Evolutionary conservation across 768 basidiomycete genomes (phyloP).

Genomic region (Tephrocybe sp.): DNA sequence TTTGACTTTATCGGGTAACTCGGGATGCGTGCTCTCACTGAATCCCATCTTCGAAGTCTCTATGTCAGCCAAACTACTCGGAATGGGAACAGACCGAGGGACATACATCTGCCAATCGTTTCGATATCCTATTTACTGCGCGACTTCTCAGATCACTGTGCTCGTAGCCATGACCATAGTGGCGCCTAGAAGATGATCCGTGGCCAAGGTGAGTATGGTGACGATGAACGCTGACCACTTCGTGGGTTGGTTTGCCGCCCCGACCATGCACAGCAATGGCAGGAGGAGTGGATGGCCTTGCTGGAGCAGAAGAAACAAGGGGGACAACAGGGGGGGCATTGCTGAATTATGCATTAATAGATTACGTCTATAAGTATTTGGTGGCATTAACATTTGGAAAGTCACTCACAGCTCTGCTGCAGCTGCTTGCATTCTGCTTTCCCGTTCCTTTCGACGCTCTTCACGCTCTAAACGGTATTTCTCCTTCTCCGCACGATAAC

Average conservation of each 20-base stretch:
- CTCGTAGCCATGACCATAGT: constrained; percentile 13
- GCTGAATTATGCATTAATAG: no score
- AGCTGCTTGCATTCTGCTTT: constrained; percentile 18
- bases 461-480: constrained; percentile 62
- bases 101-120: constrained; percentile 65
- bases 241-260: constrained; percentile 59
- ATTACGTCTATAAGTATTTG: no score
- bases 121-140: constrained; percentile 50
- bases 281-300: constrained; percentile 11
- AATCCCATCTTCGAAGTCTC: constrained; percentile 68
- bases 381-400: no score
- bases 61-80: constrained; percentile 9
- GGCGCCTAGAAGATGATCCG: constrained; percentile 25
- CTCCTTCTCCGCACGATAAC: constrained; percentile 72
- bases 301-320: neutral
- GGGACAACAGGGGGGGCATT: neutral
- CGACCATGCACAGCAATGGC: constrained; percentile 61
- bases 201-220: constrained; percentile 44
- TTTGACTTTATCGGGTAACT: constrained; percentile 49
- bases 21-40: constrained; percentile 54
- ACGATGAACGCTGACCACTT: constrained; percentile 57
- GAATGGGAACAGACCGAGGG: neutral
- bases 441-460: constrained; percentile 40
- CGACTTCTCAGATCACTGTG: constrained; percentile 34
- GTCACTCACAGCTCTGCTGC: constrained; percentile 13